Evolutionary conservation across 1,284 basidiomycete species (phyloP), one percentile per base, ranked within the genome.

Genomic region (Athelia sp.): DNA sequence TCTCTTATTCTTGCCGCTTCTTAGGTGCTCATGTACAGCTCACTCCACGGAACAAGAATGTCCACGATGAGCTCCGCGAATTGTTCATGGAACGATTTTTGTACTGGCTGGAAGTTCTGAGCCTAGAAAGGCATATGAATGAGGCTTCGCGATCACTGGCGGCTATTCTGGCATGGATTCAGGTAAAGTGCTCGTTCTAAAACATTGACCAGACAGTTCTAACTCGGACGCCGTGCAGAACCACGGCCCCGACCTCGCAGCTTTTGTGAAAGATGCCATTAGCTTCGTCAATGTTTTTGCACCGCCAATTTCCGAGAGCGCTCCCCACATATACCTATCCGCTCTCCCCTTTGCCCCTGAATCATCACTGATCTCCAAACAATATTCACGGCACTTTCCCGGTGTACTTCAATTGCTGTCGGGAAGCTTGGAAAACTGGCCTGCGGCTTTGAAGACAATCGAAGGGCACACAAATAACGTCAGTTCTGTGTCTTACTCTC

Each of bases 301-400:
- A n/a, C 15, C 19, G 19, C n/a, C 36, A 9, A 40, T 40, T n/a
- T 40, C 36, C 6, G 8, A 40, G 19, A 40, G 36, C 19, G 36
- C 36, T 4, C 36, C 36, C 4, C 36, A 40, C 19, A 6, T 40
- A 40, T 40, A 40, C 19, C 36, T 40, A 21, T 40, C 36, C 6
- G 36, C 36, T 17, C 36, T 40, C n/a, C 43, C 24, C 18, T 29
- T 50, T 50, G 40, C 34, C 46, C 42, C 43, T 17, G 38, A 70
- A 67, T 76, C 78, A 54, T 79, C 75, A 6, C 19, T 40, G 8
- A n/a, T 40, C 19, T n/a, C 36, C n/a, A 4, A 9, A n/a, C 6
- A 40, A 40, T 40, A 17, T 21, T n/a, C 9, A 6, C 19, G 8
- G n/a, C 6, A n/a, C 6, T 40, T 8, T n/a, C 36, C 36, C n/a